Base-by-base conservation (phyloP, 2,329 filamentous ascomycete species). In the Cladophialophora exuberans region DNA sequence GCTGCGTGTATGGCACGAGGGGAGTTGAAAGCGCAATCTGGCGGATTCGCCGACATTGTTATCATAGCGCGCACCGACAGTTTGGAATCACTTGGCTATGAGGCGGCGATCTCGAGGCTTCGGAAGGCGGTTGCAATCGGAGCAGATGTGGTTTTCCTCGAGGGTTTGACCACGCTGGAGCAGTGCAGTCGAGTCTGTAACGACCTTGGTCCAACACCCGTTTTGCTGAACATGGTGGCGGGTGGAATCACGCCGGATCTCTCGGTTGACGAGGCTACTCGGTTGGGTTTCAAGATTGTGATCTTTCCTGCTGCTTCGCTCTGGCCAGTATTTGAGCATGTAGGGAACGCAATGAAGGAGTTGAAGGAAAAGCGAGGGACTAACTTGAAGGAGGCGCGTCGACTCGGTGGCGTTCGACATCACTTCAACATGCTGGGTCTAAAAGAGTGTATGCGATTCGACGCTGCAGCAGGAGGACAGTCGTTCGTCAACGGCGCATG, bases 301-400 rank as follows among this genome's bases (percentile, higher is more conserved):
- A 75, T 76, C 53, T 75, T 71, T 57, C 70, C 72, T 0, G 75
- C 81, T 45, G 76, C 77, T 4, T 76, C 75, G 43, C 71, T 82
- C 2, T 73, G 76, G 22, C 20, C 38, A 1, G 49, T 52, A 9
- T n/a, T n/a, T n/a, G n/a, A n/a, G n/a, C n/a, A n/a, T n/a, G n/a
- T n/a, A 4, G 22, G 22, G 39, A 18, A 42, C 20, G 13, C 22
- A 42, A n/a, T 20, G 39, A 25, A 13, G 4, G 18, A 26, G 5
- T 10, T 36, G n/a, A 9, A 36, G 33, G 33, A 4, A 13, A 42
- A 6, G 22, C 18, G 15, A n/a, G n/a, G n/a, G n/a, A n/a, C n/a
- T n/a, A n/a, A n/a, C n/a, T n/a, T n/a, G n/a, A n/a, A n/a, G n/a
- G 36, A 33, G 6, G 6, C 15, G 35, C 35, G 15, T 9, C 35